Evolutionary conservation across 1,284 basidiomycete genomes (phyloP), one percentile per base, ranked within the genome.

Genomic region (Moesziomyces parantarcticus): DNA sequence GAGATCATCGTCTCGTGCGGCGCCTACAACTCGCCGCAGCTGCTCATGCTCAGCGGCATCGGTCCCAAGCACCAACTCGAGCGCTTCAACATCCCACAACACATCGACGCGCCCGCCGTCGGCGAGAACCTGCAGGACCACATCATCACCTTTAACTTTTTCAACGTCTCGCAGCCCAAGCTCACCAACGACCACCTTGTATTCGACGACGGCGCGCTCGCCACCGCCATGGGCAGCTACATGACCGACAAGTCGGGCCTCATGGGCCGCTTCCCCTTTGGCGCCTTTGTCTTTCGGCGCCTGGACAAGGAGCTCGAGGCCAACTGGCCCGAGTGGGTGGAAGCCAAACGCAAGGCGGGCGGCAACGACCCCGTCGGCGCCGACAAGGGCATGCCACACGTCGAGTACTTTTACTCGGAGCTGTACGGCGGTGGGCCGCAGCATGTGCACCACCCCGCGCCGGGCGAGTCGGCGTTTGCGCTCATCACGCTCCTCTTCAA

Each of bases 1-100:
- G 77, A 82, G 41, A 67, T 80, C 25, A 79, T 82, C 29, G 16
- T 82, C 13, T 58, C 56, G 21, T 65, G 65, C 11, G 81, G 81
- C 6, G 53, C 77, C 16, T 65, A 77, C 58, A 56, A 73, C 29
- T 63, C 65, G 13, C 81, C 81, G 0, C 75, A 79, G 51, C 60
- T 83, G 5, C 67, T 83, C 29, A 65, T 74, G 73, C 61, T 73
- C 9, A 55, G 52, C 53, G 79, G 76, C 26, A 69, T 78, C 44
- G 76, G 76, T 7, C 66, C 57, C 21, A 34, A 29, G 25, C 46
- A 42, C 16, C 45, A 59, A 32, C 55, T 77, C 1, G 32, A 36
- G 22, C 50, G 44, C 46, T 46, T 50, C 45, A 50, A 52, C 52
- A 64, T 67, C 40, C 32, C 47, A 10, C 34, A 56, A 25, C 52